Evolutionary conservation across 2,329 filamentous ascomycete species (phyloP).

Genomic region (Alternaria postmessia): DNA sequence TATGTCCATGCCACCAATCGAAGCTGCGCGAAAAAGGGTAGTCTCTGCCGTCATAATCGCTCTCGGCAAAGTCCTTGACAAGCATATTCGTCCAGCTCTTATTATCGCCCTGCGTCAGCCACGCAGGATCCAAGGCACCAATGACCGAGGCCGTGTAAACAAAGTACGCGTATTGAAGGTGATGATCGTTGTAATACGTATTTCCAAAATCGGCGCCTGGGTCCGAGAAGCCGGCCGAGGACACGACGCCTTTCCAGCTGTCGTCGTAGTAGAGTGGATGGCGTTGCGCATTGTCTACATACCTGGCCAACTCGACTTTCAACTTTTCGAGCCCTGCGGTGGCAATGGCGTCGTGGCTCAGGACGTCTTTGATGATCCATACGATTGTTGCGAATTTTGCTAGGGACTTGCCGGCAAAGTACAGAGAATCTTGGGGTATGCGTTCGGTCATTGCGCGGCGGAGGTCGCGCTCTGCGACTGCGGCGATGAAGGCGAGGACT

Average conservation of each 20-base stretch:
- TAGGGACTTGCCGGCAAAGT: slow-evolving; percentile 78
- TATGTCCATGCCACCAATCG: slow-evolving; percentile 95
- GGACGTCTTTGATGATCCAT: slow-evolving; percentile 61
- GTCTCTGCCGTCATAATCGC: slow-evolving; percentile 67
- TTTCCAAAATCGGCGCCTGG: slow-evolving; percentile 82
- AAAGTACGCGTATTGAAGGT: slow-evolving; percentile 81
- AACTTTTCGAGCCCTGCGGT: slow-evolving; percentile 59
- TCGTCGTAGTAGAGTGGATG: slow-evolving; percentile 65
- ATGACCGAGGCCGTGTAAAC: slow-evolving; percentile 87
- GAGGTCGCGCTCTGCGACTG: slow-evolving; percentile 75
- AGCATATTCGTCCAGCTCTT: slow-evolving; percentile 83
- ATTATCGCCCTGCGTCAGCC: slow-evolving; percentile 70
- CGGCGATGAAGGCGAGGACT: slow-evolving; percentile 67
- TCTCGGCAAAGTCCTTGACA: slow-evolving; percentile 84
- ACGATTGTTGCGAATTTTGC: slow-evolving; percentile 54
- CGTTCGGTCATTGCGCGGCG: slow-evolving; percentile 77
- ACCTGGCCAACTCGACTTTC: slow-evolving; percentile 59
- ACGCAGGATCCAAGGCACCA: slow-evolving; percentile 76
- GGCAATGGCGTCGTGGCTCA: slow-evolving; percentile 62
- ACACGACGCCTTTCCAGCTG: slow-evolving; percentile 82
- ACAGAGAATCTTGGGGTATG: slow-evolving; percentile 84
- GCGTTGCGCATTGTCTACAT: slow-evolving; percentile 51
- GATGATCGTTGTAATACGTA: slow-evolving; percentile 76
- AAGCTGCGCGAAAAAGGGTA: slow-evolving; percentile 87
- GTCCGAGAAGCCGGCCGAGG: slow-evolving; percentile 77